These are phyloP conservation scores for Andrographis paniculata DNA, from an alignment of 305 asterid genomes.

Conservation along the genomic window DNA sequence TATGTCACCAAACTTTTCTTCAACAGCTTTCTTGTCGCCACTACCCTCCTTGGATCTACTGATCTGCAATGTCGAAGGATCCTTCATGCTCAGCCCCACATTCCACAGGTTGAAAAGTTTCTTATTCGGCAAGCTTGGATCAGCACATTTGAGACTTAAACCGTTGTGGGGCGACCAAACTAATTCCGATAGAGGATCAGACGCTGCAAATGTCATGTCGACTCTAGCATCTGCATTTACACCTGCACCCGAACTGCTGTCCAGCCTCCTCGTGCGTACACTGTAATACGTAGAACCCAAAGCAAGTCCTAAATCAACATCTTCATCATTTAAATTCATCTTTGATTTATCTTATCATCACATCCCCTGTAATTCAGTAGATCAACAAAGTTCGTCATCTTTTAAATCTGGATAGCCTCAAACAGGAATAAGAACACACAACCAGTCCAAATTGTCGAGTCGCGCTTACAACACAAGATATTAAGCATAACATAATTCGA, in stretches of 20 bases:
- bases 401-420: not conserved
- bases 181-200: conserved; percentile 70
- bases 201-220: conserved; percentile 44
- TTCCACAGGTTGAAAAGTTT: conserved; percentile 39
- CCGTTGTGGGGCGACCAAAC: conserved; percentile 78
- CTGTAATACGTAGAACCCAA: conserved; percentile 36
- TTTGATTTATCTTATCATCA: conserved; percentile 13
- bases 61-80: conserved; percentile 26
- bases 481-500: too few relatives aligned
- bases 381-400: conserved; percentile 6
- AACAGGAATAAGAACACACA: not conserved
- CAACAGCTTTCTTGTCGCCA: conserved; percentile 23
- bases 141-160: conserved; percentile 56
- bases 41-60: conserved; percentile 22
- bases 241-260: conserved; percentile 68
- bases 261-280: conserved; percentile 22
- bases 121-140: conserved; percentile 24
- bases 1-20: conserved; percentile 22
- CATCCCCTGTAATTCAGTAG: conserved; percentile 18
- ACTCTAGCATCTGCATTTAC: conserved; percentile 61
- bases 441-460: too few relatives aligned
- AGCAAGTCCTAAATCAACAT: conserved; percentile 44
- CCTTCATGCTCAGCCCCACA: conserved; percentile 25
- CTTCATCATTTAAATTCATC: conserved; percentile 34
- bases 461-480: too few relatives aligned